Percentiles rank a stretch among this genome's conserved stretches.
Evolutionary conservation across 768 basidiomycete species (phyloP).

Genomic region (Tylopilus sp.): DNA sequence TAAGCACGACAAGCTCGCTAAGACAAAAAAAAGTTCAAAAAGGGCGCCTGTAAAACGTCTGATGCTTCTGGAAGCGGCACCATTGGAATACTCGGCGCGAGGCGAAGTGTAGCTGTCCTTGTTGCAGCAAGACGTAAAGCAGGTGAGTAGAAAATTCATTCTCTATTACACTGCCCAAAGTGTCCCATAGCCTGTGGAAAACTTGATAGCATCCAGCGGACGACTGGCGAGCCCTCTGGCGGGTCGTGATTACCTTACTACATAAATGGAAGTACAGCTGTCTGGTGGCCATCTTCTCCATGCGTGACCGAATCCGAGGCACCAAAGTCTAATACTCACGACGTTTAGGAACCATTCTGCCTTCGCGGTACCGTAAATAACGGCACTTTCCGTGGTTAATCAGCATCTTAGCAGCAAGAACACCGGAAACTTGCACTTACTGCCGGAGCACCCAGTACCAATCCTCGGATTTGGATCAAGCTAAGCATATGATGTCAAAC

Average conservation of each 20-base stretch:
- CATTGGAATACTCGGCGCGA: constrained; percentile 77
- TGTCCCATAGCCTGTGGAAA: constrained; percentile 90
- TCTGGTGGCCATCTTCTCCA: constrained; percentile 39
- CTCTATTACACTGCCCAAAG: constrained; percentile 87
- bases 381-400: constrained; percentile 58
- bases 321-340: constrained; percentile 38
- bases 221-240: constrained; percentile 75
- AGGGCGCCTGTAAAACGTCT: too few species aligned
- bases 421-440: constrained; percentile 45
- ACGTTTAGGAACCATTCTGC: constrained; percentile 86
- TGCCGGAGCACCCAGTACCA: constrained; percentile 82
- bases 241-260: constrained; percentile 86
- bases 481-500: constrained; percentile 32
- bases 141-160: constrained; percentile 33
- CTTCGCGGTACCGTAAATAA: constrained; percentile 84
- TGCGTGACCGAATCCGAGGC: background rate
- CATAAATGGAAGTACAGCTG: constrained; percentile 81
- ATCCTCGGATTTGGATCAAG: constrained; percentile 77
- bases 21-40: too few species aligned
- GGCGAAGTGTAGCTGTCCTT: constrained; percentile 67
- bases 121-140: background rate
- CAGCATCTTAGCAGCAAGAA: background rate
- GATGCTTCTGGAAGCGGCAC: too few species aligned
- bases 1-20: too few species aligned
- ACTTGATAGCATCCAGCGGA: constrained; percentile 83